These are phyloP conservation scores for Malus hybrid DNA, from an alignment of 331 rosid genomes.

Conservation along the genomic window DNA sequence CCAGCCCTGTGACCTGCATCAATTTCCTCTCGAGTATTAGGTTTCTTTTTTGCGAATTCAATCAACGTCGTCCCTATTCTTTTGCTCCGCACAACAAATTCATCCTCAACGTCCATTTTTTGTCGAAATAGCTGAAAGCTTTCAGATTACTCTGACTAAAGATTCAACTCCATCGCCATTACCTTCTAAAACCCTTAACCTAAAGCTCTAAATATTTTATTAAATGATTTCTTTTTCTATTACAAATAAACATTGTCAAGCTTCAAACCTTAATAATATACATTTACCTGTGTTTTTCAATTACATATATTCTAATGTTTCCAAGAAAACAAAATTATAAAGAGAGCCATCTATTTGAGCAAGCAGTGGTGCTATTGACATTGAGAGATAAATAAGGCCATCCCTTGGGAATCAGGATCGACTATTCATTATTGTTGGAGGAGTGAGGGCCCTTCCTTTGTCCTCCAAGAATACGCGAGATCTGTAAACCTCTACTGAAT, in stretches of 20 bases:
- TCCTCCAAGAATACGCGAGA: constrained; percentile 88
- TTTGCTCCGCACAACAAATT: too few relatives aligned
- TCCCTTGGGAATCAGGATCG: neutral
- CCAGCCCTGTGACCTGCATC: too few relatives aligned
- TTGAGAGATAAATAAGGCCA: neutral
- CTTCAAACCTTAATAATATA: neutral
- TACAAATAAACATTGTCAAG: too few relatives aligned
- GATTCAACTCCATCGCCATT: neutral
- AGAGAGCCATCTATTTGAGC: neutral
- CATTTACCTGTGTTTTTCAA: neutral
- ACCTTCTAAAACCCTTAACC: neutral
- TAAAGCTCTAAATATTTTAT: too few relatives aligned
- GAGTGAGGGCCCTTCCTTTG: constrained; percentile 41
- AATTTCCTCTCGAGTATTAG: too few relatives aligned
- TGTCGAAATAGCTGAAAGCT: too few relatives aligned
- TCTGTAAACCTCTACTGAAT: constrained; percentile 96
- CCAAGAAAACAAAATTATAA: neutral
- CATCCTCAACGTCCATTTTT: too few relatives aligned
- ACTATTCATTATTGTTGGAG: constrained; percentile 57
- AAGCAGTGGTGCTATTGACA: neutral
- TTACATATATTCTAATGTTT: neutral
- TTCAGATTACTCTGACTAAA: too few relatives aligned
- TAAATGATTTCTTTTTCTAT: neutral
- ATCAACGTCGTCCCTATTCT: too few relatives aligned
- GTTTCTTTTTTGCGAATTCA: too few relatives aligned